Evolutionary conservation across 169 alveolate species (phyloP).

Genomic region (Cryptosporidium ryanae): DNA sequence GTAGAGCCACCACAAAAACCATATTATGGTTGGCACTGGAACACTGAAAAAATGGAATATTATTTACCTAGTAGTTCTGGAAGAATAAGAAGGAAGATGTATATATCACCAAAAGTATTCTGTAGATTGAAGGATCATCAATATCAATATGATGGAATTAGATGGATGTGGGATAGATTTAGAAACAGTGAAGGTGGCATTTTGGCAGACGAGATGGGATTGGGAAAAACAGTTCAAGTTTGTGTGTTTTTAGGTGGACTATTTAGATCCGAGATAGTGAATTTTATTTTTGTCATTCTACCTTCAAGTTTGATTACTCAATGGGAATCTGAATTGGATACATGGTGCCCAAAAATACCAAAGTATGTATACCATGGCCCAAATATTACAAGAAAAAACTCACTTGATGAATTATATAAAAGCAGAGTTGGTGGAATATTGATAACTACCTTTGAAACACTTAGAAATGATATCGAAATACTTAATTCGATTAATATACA

Average conservation of each 20-base stretch:
- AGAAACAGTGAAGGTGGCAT: constrained; percentile 81
- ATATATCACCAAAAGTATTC: constrained; percentile 52
- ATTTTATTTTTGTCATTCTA: constrained; percentile 80
- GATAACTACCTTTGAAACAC: constrained; percentile 57
- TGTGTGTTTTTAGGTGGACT: constrained; percentile 75
- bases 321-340: constrained; percentile 80
- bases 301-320: constrained; percentile 81
- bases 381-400: neutral
- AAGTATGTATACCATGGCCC: constrained; percentile 48
- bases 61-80: constrained; percentile 41
- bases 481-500: neutral
- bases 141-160: constrained; percentile 81
- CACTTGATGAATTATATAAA: constrained; percentile 4
- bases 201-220: constrained; percentile 88
- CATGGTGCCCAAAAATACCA: constrained; percentile 78
- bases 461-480: constrained; percentile 41
- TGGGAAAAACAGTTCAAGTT: constrained; percentile 84
- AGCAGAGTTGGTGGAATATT: constrained; percentile 34
- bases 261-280: constrained; percentile 74
- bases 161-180: constrained; percentile 82
- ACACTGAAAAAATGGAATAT: constrained; percentile 18
- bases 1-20: no score
- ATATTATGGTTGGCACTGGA: constrained; percentile 60
- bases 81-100: constrained; percentile 36
- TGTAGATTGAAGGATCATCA: constrained; percentile 68